Conservation (phyloP, 2,329 filamentous ascomycete genomes). For the Neurospora sp. region DNA sequence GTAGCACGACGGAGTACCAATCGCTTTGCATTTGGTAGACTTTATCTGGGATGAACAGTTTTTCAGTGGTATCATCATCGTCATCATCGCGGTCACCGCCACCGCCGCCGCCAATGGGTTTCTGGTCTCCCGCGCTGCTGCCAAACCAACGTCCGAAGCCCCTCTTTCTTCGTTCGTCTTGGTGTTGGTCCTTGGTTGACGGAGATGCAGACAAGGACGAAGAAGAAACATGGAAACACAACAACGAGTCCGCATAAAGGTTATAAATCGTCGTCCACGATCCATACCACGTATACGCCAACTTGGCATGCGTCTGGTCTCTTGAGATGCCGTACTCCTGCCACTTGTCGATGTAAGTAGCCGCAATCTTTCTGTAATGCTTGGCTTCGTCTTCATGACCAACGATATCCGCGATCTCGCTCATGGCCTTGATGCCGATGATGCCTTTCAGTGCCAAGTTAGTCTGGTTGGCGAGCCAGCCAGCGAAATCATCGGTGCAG, state of each 20-base stretch:
- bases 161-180: background rate
- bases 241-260: constrained; percentile 62
- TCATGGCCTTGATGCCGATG: constrained; percentile 69
- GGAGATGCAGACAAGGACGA: background rate
- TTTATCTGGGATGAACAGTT: constrained; percentile 57
- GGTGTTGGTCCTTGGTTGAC: background rate
- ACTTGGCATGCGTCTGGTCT: constrained; percentile 62
- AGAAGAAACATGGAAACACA: constrained; percentile 60
- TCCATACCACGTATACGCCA: constrained; percentile 72
- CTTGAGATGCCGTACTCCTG: constrained; percentile 59
- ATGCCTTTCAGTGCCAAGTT: constrained; percentile 72
- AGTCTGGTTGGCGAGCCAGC: constrained; percentile 59
- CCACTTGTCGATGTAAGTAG: constrained; percentile 61
- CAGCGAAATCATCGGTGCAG: constrained; percentile 66
- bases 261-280: constrained; percentile 78
- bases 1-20: constrained; percentile 71
- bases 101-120: constrained; percentile 15
- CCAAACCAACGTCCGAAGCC: background rate
- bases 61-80: constrained; percentile 13
- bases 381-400: constrained; percentile 36
- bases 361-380: constrained; percentile 45
- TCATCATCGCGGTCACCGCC: constrained; percentile 10
- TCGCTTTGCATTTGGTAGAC: constrained; percentile 72
- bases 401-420: constrained; percentile 50
- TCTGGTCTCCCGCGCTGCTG: constrained; percentile 6